phyloP scores from a whole-genome alignment of 2,329 filamentous ascomycete species.

The Claviceps fusiformis region DNA sequence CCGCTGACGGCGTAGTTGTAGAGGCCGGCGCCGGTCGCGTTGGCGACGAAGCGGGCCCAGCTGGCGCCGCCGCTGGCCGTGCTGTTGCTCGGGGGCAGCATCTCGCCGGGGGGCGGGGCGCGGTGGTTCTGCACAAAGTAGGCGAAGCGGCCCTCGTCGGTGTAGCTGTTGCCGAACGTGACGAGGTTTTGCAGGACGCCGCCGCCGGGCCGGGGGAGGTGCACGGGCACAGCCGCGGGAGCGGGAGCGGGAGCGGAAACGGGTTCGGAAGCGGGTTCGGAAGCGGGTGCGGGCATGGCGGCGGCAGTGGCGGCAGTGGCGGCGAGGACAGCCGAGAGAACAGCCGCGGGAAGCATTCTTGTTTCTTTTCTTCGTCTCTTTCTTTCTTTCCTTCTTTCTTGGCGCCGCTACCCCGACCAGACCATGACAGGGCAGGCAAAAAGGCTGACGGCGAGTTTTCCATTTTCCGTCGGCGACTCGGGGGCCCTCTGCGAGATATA shows the following conservation, averaged over 20 bases:
- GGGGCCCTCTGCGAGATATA: too few relatives aligned
- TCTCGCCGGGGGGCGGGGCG: conserved; percentile 46
- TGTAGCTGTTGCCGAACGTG: conserved; percentile 64
- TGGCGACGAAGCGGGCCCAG: conserved; percentile 55
- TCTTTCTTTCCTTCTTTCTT: background rate
- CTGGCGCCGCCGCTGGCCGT: conserved; percentile 52
- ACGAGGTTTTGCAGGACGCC: conserved; percentile 37
- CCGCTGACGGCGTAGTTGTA: conserved; percentile 62
- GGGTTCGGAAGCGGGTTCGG: too few relatives aligned
- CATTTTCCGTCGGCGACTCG: too few relatives aligned
- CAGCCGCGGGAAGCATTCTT: background rate
- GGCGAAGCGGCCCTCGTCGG: conserved; percentile 52
- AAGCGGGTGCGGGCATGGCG: background rate
- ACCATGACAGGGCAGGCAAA: too few relatives aligned
- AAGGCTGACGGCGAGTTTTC: too few relatives aligned
- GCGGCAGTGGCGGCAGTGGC: background rate
- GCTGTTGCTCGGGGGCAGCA: conserved; percentile 30
- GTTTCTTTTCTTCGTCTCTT: background rate
- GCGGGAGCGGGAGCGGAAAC: background rate
- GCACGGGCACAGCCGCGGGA: too few relatives aligned
- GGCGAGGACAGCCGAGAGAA: background rate
- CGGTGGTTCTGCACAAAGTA: conserved; percentile 51
- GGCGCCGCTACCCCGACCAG: too few relatives aligned
- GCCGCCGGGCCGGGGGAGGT: too few relatives aligned
- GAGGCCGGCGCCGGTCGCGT: conserved; percentile 40